Conservation (phyloP, 2,329 filamentous ascomycete genomes). For the Aphanocladium album region DNA sequence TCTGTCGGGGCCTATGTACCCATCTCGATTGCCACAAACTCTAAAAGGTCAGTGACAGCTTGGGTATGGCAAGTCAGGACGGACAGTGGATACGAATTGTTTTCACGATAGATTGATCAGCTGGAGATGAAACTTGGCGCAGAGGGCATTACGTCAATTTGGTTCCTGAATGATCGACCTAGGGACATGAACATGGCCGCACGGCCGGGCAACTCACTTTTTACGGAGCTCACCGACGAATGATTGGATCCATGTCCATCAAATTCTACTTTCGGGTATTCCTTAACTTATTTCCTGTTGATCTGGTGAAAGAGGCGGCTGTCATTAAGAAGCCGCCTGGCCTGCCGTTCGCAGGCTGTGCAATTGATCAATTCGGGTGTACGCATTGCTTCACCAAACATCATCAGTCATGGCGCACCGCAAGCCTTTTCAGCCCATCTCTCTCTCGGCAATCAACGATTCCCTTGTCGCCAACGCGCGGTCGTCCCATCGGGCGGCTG, state of each 20-base stretch:
- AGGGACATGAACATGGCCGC: background rate
- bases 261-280: background rate
- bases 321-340: background rate
- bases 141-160: background rate
- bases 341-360: background rate
- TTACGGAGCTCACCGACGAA: background rate
- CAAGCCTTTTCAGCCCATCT: background rate
- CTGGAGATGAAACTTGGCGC: background rate
- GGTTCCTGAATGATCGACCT: background rate
- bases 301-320: background rate
- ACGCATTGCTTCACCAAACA: background rate
- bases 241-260: background rate
- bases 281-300: background rate
- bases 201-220: background rate
- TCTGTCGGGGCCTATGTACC: background rate
- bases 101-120: background rate
- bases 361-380: background rate
- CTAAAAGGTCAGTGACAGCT: background rate
- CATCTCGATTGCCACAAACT: background rate
- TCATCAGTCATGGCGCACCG: background rate
- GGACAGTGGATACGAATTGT: background rate
- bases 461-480: background rate
- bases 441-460: background rate
- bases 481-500: background rate
- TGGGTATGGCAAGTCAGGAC: background rate